Conservation (phyloP, 2,329 filamentous ascomycete genomes). For the Polytolypa hystricis region DNA sequence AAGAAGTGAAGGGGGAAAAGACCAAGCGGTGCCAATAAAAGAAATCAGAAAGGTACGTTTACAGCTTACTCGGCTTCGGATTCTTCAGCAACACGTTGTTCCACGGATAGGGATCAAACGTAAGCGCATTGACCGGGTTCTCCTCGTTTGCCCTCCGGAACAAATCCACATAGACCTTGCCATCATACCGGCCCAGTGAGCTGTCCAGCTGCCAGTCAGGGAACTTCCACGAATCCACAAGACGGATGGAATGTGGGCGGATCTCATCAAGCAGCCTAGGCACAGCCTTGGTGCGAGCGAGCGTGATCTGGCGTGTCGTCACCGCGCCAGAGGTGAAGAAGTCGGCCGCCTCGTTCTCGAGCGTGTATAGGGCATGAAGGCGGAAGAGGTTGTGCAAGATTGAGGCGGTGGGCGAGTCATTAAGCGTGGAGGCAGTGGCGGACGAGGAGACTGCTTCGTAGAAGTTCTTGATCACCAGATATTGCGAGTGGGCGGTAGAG, state of each 20-base stretch:
- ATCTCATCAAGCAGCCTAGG: slow-evolving; percentile 61
- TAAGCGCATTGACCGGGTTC: slow-evolving; percentile 62
- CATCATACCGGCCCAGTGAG: slow-evolving; percentile 57
- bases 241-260: slow-evolving; percentile 57
- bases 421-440: slow-evolving; percentile 40
- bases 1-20: slow-evolving; percentile 6
- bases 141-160: slow-evolving; percentile 60
- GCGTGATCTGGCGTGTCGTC: slow-evolving; percentile 60
- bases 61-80: slow-evolving; percentile 30
- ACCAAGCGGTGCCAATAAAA: no score
- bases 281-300: slow-evolving; percentile 55
- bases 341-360: slow-evolving; percentile 58
- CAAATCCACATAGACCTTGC: slow-evolving; percentile 67
- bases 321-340: slow-evolving; percentile 62
- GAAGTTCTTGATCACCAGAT: slow-evolving; percentile 69
- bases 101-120: slow-evolving; percentile 61
- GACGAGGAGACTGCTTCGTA: slow-evolving; percentile 55
- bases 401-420: slow-evolving; percentile 43
- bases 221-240: slow-evolving; percentile 67
- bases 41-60: slow-evolving; percentile 6
- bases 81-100: slow-evolving; percentile 51
- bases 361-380: slow-evolving; percentile 52
- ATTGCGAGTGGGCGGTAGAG: slow-evolving; percentile 63
- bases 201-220: slow-evolving; percentile 69
- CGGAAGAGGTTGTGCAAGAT: slow-evolving; percentile 58